Percentiles rank a stretch among this genome's conserved stretches.
These are phyloP conservation scores for Emergomyces orientalis DNA, from an alignment of 2,329 filamentous ascomycete genomes.

Conservation along the genomic window DNA sequence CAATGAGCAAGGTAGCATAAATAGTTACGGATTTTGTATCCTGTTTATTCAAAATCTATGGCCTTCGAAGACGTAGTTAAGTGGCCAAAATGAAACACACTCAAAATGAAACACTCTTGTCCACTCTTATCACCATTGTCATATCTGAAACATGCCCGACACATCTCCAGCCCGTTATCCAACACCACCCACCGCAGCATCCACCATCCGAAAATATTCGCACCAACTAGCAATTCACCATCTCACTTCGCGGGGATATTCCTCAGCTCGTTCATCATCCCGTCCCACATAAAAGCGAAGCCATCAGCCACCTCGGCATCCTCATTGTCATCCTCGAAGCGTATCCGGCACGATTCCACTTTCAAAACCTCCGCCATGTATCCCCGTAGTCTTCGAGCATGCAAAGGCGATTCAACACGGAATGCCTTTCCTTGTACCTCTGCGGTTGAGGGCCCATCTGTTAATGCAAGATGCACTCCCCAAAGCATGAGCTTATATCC, in stretches of 20 bases:
- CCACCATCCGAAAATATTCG: neutral
- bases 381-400: conserved; percentile 8
- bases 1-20: neutral
- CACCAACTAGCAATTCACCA: too few relatives aligned
- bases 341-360: conserved; percentile 3
- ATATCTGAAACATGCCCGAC: neutral
- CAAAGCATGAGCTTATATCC: conserved; percentile 12
- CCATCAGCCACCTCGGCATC: conserved; percentile 4
- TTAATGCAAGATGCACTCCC: conserved; percentile 9
- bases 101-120: neutral
- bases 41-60: neutral
- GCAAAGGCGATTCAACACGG: conserved; percentile 2
- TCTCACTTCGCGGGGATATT: neutral
- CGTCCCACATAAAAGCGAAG: conserved; percentile 8
- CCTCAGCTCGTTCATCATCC: neutral
- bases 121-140: neutral
- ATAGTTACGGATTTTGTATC: neutral
- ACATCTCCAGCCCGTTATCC: neutral
- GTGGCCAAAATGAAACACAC: neutral
- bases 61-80: neutral
- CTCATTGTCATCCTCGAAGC: neutral
- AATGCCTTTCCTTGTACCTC: conserved; percentile 8
- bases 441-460: conserved; percentile 6
- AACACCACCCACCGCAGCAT: too few relatives aligned
- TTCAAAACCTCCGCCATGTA: conserved; percentile 5